Base-by-base conservation (phyloP, 257 asterid species). In the Plectranthus barbatus region DNA sequence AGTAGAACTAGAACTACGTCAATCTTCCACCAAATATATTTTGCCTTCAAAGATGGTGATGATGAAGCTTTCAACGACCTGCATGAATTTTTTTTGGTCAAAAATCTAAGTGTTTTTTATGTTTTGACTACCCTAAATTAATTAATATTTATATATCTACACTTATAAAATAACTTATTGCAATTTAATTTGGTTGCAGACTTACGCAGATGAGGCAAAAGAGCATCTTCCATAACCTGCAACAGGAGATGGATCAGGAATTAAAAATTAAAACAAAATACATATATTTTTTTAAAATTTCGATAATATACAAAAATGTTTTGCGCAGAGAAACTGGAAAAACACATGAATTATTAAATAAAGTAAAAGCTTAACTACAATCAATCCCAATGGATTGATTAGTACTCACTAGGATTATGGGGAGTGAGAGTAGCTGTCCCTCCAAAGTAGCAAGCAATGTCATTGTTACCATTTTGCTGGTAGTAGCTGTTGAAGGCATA, bases 401-500 rank as follows among this genome's bases (percentile, higher is more conserved):
- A n/a, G n/a, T 0, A 40, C 82, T 74, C 21, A 90, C 95, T 84
- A 1, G 97, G 97, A 72, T 90, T 77, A 34, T 18, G 60, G 34
- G 18, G 77, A 26, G 87, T 87, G 4, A 85, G 29, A 34, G 31
- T 14, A 15, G 95, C 96, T 18, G 95, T 77, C 24, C 97, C 96
- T 40, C 97, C 96, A 71, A 90, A 90, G 66, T 85, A 66, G 81
- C 97, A 90, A 51, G 97, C 96, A 61, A 87, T 67, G 39, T 80
- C 88, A 48, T 71, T 57, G 68, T 90, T 83, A 21, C 96, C 96
- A 74, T 85, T 90, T 55, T 87, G 87, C 40, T 90, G 97, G 72
- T 87, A 90, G 64, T 87, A 90, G 48, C 60, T 68, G 60, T 90
- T 88, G 83, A 90, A 90, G 39, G 97, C 95, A 59, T 55, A 86